These are phyloP conservation scores for Paramecium octaurelia DNA, from an alignment of 73 alveolate genomes.

Conservation along the genomic window DNA sequence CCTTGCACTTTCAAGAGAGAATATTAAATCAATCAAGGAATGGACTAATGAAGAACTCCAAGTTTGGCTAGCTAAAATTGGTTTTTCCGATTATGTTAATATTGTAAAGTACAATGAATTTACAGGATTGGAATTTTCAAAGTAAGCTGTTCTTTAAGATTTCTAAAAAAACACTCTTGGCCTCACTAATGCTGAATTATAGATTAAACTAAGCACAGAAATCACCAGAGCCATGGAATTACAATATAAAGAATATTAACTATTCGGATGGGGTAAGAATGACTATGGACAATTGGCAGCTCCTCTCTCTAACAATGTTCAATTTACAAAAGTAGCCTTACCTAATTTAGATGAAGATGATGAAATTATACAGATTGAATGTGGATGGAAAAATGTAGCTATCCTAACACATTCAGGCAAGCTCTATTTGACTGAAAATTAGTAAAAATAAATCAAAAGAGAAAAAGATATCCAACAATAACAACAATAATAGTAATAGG, in stretches of 20 bases:
- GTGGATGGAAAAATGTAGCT: conserved; percentile 30
- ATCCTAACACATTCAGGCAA: conserved; percentile 13
- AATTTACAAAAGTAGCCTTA: neutral
- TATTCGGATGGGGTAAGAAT: conserved; percentile 39
- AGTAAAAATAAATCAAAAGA: neutral
- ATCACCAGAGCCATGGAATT: neutral
- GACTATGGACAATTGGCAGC: conserved; percentile 6
- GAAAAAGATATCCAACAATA: neutral
- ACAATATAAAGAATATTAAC: neutral
- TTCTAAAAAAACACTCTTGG: neutral
- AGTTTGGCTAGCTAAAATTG: neutral
- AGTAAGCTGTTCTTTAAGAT: neutral
- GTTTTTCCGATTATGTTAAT: conserved; percentile 24
- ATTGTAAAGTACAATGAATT: conserved; percentile 29
- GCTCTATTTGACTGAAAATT: neutral
- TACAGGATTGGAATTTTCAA: neutral
- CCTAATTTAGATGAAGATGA: neutral
- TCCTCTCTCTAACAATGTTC: neutral
- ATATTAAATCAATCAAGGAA: neutral
- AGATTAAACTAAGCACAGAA: neutral
- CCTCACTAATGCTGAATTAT: neutral
- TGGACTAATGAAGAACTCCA: conserved; percentile 12
- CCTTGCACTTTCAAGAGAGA: conserved; percentile 24
- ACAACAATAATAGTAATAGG: neutral
- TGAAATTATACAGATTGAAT: neutral